phyloP scores from a whole-genome alignment of 2,329 filamentous ascomycete species.

The Lecanoromycetidae sp. region DNA sequence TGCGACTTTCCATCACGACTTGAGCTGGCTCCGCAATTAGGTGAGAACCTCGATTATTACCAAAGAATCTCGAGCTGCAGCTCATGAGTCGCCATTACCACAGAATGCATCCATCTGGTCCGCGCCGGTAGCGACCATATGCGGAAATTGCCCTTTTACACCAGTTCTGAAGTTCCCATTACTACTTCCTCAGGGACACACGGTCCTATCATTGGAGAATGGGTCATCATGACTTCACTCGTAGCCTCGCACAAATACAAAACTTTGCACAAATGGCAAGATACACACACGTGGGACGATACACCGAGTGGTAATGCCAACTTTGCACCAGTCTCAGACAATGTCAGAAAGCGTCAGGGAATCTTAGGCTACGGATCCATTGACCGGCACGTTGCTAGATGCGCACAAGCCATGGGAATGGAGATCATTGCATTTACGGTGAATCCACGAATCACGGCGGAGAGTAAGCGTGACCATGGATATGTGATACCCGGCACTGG shows the following conservation, averaged over 20 bases:
- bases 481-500: slow-evolving; percentile 59
- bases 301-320: slow-evolving; percentile 20
- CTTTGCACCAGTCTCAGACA: slow-evolving; percentile 37
- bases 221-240: slow-evolving; percentile 51
- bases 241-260: slow-evolving; percentile 44
- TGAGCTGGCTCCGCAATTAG: no score
- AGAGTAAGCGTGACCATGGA: slow-evolving; percentile 49
- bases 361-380: slow-evolving; percentile 53
- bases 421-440: slow-evolving; percentile 65
- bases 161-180: slow-evolving; percentile 39
- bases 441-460: slow-evolving; percentile 52
- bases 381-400: slow-evolving; percentile 45
- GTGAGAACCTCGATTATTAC: no score
- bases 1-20: no score
- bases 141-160: slow-evolving; percentile 40
- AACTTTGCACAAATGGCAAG: slow-evolving; percentile 44
- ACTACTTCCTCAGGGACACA: slow-evolving; percentile 46
- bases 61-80: no score
- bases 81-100: no score
- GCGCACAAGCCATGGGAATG: slow-evolving; percentile 56
- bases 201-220: slow-evolving; percentile 55
- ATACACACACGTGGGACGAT: slow-evolving; percentile 41
- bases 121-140: slow-evolving; percentile 47
- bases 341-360: slow-evolving; percentile 46
- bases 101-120: slow-evolving; percentile 43